phyloP scores from a whole-genome alignment of 768 basidiomycete genomes.

The Hygrophoropsis aurantiaca region DNA sequence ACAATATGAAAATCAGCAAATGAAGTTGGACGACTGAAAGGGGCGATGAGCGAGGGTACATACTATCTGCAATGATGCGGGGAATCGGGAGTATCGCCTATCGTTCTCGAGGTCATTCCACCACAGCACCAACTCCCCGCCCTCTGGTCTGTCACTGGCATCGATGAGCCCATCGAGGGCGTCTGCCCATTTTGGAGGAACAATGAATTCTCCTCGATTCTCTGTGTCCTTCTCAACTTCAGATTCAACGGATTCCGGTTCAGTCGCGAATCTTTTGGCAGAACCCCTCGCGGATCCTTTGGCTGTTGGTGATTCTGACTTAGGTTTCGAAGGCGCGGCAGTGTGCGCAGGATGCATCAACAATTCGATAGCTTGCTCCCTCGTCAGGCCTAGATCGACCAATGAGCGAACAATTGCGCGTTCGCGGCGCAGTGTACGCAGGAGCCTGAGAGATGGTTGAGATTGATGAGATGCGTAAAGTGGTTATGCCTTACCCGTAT shows the following conservation, averaged over 20 bases:
- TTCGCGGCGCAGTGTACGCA: slow-evolving; percentile 76
- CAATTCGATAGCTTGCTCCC: slow-evolving; percentile 68
- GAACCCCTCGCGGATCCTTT: slow-evolving; percentile 8
- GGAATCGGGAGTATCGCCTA: slow-evolving; percentile 55
- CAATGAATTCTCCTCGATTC: slow-evolving; percentile 81
- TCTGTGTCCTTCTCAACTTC: slow-evolving; percentile 72
- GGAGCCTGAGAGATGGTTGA: slow-evolving; percentile 40
- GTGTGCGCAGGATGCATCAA: slow-evolving; percentile 65
- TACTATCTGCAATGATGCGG: slow-evolving; percentile 50
- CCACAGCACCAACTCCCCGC: slow-evolving; percentile 72
- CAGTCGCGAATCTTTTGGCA: slow-evolving; percentile 7
- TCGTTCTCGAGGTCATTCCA: slow-evolving; percentile 94
- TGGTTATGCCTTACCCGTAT: slow-evolving; percentile 47
- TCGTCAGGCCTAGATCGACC: slow-evolving; percentile 58
- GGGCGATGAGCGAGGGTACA: slow-evolving; percentile 22
- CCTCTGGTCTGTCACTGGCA: slow-evolving; percentile 84
- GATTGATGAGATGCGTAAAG: background rate
- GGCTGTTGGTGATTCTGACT: background rate
- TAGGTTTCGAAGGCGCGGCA: slow-evolving; percentile 33
- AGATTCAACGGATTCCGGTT: slow-evolving; percentile 1
- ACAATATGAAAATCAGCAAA: background rate
- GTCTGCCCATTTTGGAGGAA: slow-evolving; percentile 36
- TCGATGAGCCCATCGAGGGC: slow-evolving; percentile 77
- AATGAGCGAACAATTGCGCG: slow-evolving; percentile 59
- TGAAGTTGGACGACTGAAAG: too few species aligned